These are phyloP conservation scores for Aspergillus ruber DNA, from an alignment of 2,329 filamentous ascomycete species.

Conservation along the genomic window DNA sequence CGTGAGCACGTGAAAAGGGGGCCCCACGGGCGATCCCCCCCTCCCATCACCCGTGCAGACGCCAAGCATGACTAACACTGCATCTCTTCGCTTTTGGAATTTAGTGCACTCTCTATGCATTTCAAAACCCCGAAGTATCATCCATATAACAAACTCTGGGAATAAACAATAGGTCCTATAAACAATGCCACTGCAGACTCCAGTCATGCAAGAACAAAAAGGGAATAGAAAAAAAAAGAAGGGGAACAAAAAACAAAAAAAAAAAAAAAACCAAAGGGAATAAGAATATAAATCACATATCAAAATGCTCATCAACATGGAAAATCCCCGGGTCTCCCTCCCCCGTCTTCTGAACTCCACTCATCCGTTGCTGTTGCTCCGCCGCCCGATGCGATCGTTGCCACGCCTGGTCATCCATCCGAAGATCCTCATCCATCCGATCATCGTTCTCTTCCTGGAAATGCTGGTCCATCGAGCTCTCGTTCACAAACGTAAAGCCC, in stretches of 20 bases:
- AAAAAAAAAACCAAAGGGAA: no score
- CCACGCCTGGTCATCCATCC: constrained; percentile 30
- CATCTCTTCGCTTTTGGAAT: not conserved
- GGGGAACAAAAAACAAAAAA: constrained; percentile 18
- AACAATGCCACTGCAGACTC: constrained; percentile 31
- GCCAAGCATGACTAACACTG: no score
- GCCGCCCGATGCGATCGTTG: constrained; percentile 27
- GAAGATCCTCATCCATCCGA: constrained; percentile 38
- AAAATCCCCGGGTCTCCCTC: constrained; percentile 38
- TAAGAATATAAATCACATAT: constrained; percentile 31
- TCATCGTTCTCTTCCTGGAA: constrained; percentile 31
- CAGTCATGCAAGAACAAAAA: constrained; percentile 31
- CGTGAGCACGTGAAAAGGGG: no score
- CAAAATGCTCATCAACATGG: constrained; percentile 40
- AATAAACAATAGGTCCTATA: not conserved
- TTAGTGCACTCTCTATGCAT: not conserved
- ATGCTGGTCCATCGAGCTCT: constrained; percentile 75
- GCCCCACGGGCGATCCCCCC: no score
- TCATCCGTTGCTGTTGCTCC: constrained; percentile 37
- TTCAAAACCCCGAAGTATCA: no score
- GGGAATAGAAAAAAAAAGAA: not conserved
- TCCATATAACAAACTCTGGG: not conserved
- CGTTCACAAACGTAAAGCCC: constrained; percentile 98
- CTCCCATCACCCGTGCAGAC: no score
- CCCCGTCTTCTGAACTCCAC: constrained; percentile 35